Evolutionary conservation across 129 eudicot genomes (phyloP).

Genomic region (Helianthus annuus): DNA sequence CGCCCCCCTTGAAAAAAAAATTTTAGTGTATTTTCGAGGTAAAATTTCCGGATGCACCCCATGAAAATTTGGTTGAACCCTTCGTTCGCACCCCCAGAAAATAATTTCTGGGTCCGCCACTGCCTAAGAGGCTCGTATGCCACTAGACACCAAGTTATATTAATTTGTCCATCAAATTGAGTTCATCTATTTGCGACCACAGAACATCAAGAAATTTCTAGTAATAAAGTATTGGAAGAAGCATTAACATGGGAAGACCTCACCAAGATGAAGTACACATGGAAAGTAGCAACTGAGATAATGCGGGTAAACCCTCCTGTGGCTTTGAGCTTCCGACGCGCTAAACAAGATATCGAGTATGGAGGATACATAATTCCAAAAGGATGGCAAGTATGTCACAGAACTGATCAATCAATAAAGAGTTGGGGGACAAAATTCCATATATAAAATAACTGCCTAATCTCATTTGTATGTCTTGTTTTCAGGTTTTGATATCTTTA

Average conservation of each 20-base stretch:
- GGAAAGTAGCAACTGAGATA: slow-evolving; percentile 48
- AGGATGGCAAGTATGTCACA: slow-evolving; percentile 58
- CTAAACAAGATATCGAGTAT: slow-evolving; percentile 39
- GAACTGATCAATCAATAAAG: not conserved
- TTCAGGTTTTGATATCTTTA: slow-evolving; percentile 45
- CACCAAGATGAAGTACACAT: slow-evolving; percentile 48
- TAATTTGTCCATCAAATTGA: not conserved
- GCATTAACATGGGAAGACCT: slow-evolving; percentile 48
- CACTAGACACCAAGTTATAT: not conserved
- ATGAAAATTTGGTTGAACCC: too few species aligned
- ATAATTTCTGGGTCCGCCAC: too few species aligned
- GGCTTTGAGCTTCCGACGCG: slow-evolving; percentile 29
- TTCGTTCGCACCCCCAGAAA: too few species aligned
- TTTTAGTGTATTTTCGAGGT: too few species aligned
- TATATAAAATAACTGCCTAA: not conserved
- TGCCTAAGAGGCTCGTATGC: not conserved
- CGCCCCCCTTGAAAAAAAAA: too few species aligned
- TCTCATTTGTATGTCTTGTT: not conserved
- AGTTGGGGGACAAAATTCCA: not conserved
- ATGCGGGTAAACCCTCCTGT: slow-evolving; percentile 43
- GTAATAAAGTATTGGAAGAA: slow-evolving; percentile 27
- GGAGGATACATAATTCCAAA: slow-evolving; percentile 51
- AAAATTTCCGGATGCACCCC: too few species aligned
- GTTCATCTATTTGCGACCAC: not conserved
- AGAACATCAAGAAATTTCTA: slow-evolving; percentile 42